Conservation (phyloP, 768 basidiomycete species). For the Gloeophyllum trabeum region DNA sequence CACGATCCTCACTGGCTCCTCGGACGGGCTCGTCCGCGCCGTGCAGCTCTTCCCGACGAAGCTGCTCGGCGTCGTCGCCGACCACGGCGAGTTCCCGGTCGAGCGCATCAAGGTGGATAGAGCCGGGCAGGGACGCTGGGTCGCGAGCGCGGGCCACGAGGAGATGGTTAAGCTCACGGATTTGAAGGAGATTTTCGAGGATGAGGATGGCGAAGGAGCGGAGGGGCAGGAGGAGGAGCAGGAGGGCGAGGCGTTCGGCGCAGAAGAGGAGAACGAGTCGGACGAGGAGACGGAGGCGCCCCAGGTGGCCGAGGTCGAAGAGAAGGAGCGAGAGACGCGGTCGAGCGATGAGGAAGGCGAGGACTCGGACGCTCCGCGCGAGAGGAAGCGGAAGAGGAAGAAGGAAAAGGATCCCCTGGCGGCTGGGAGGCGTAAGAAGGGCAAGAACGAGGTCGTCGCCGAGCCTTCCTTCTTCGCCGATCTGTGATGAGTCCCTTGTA, state of each 20-base stretch:
- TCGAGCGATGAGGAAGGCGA: conserved; percentile 13
- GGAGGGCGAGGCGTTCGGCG: conserved; percentile 18
- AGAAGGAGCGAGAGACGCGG: conserved; percentile 14
- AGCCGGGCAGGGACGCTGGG: conserved; percentile 59
- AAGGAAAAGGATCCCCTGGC: conserved; percentile 36
- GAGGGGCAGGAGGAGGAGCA: conserved; percentile 24
- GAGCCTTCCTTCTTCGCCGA: conserved; percentile 60
- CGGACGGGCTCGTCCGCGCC: conserved; percentile 81
- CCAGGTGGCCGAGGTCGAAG: neutral
- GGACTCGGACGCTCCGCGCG: conserved; percentile 15
- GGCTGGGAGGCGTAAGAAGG: conserved; percentile 41
- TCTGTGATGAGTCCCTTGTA: too few relatives aligned
- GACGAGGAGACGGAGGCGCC: conserved; percentile 12
- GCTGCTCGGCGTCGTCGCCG: conserved; percentile 80
- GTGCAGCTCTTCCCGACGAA: conserved; percentile 85
- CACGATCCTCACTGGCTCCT: conserved; percentile 74
- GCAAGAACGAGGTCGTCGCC: conserved; percentile 44
- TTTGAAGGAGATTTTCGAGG: conserved; percentile 64
- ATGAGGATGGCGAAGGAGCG: conserved; percentile 28
- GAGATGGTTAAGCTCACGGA: conserved; percentile 79
- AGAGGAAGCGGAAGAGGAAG: conserved; percentile 41
- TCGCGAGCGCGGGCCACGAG: conserved; percentile 90
- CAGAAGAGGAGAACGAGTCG: conserved; percentile 15
- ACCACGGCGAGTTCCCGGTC: conserved; percentile 88
- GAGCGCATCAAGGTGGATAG: conserved; percentile 70